phyloP scores from a whole-genome alignment of 768 basidiomycete species.

The Agaricus sinodeliciosus region DNA sequence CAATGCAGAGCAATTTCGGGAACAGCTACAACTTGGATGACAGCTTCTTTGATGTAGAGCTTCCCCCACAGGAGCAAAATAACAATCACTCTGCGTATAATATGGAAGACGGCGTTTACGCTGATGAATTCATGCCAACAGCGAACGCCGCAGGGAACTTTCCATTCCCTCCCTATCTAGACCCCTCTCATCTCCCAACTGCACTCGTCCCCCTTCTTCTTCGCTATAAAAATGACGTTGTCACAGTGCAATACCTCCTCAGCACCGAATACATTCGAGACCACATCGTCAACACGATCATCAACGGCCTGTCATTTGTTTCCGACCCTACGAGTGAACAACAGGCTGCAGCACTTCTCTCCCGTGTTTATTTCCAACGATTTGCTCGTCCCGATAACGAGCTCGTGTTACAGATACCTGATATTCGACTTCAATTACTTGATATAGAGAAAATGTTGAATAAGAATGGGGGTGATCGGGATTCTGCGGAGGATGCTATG shows the following conservation, averaged over 20 bases:
- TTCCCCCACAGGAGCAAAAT: neutral
- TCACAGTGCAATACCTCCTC: conserved; percentile 65
- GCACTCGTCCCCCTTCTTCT: conserved; percentile 23
- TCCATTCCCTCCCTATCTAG: conserved; percentile 9
- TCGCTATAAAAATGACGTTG: conserved; percentile 56
- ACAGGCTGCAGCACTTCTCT: conserved; percentile 7
- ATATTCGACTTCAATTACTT: conserved; percentile 17
- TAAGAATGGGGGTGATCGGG: conserved; percentile 4
- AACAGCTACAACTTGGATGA: neutral
- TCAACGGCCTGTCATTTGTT: neutral
- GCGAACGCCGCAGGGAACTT: neutral
- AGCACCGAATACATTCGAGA: conserved; percentile 38
- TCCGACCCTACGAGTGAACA: neutral
- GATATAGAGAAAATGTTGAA: conserved; percentile 18
- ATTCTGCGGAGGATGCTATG: conserved; percentile 59
- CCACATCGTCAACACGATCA: conserved; percentile 19
- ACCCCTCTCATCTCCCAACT: conserved; percentile 14
- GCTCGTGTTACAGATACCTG: conserved; percentile 10
- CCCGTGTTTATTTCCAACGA: conserved; percentile 1
- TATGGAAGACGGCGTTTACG: conserved; percentile 1
- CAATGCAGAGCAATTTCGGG: neutral
- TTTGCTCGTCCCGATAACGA: neutral
- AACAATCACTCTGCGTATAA: neutral
- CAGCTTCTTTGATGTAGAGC: neutral
- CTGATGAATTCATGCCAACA: neutral